phyloP scores from a whole-genome alignment of 2,329 filamentous ascomycete species.

The Aspergillus tamarii region DNA sequence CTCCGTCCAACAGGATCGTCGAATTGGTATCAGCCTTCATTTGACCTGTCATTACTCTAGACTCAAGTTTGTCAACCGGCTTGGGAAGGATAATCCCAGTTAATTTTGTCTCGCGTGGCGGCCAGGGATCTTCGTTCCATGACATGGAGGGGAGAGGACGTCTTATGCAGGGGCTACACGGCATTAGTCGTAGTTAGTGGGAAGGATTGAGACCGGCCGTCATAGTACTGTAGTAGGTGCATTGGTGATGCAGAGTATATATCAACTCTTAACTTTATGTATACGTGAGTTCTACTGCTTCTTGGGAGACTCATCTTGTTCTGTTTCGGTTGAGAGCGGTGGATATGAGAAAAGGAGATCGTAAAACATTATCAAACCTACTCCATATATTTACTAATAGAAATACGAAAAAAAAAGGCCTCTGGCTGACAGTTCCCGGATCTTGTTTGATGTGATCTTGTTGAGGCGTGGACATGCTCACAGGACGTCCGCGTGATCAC shows the following conservation, averaged over 20 bases:
- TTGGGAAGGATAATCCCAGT: conserved; percentile 18
- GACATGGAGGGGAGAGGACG: not conserved
- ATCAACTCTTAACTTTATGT: not conserved
- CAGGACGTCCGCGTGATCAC: not conserved
- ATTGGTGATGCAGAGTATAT: not conserved
- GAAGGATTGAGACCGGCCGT: not conserved
- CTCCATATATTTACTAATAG: not conserved
- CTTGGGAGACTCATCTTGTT: not conserved
- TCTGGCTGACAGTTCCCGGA: too few species aligned
- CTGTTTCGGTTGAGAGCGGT: not conserved
- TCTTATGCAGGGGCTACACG: conserved; percentile 2
- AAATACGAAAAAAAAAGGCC: not conserved
- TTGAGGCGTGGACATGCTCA: too few species aligned
- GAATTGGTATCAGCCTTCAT: not conserved
- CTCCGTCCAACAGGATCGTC: conserved; percentile 8
- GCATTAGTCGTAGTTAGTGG: not conserved
- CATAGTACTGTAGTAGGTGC: not conserved
- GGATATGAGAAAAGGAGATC: not conserved
- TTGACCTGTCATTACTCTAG: conserved; percentile 8
- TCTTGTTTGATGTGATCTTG: not conserved
- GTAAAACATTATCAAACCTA: not conserved
- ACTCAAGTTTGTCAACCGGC: conserved; percentile 16
- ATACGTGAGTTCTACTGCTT: not conserved
- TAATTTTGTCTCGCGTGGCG: conserved; percentile 29
- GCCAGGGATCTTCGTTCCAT: conserved; percentile 29